A percentile compares a stretch with the other conserved stretches of the same genome.
Evolutionary conservation across 768 basidiomycete species (phyloP).

Genomic region (Phylloporus arenicola): DNA sequence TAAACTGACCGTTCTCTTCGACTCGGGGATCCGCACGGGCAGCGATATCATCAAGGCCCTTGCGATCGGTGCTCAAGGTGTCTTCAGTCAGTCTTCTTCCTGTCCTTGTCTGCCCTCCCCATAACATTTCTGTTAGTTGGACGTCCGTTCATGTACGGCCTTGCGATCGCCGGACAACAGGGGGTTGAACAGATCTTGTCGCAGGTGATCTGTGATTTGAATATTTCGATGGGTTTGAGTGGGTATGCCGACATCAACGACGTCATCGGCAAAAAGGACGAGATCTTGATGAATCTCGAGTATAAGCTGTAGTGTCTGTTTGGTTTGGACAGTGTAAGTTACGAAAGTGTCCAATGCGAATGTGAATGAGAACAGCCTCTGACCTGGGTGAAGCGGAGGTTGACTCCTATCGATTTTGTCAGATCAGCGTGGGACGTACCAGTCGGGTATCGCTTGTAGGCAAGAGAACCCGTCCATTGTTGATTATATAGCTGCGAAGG

Average conservation of each 20-base stretch:
- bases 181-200: slow-evolving; percentile 73
- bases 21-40: slow-evolving; percentile 76
- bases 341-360: too few species aligned
- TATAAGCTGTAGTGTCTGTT: slow-evolving; percentile 13
- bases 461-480: too few species aligned
- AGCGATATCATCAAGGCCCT: slow-evolving; percentile 81
- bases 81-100: slow-evolving; percentile 51
- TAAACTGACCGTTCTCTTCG: slow-evolving; percentile 60
- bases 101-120: neutral
- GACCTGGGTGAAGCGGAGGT: too few species aligned
- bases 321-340: neutral
- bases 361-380: too few species aligned
- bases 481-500: too few species aligned
- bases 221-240: slow-evolving; percentile 56
- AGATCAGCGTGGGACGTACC: too few species aligned
- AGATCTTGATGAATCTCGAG: slow-evolving; percentile 19
- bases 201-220: slow-evolving; percentile 62
- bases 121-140: slow-evolving; percentile 42
- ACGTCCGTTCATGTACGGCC: slow-evolving; percentile 71
- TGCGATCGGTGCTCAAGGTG: slow-evolving; percentile 79
- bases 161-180: slow-evolving; percentile 61
- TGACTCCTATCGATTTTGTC: too few species aligned
- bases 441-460: too few species aligned
- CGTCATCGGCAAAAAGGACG: slow-evolving; percentile 49
- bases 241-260: slow-evolving; percentile 58